A percentile compares a stretch with the other conserved stretches of the same genome.
Evolutionary conservation across 192 early-diverging fungal species (phyloP).

Genomic region (Spinellus fusiger): DNA sequence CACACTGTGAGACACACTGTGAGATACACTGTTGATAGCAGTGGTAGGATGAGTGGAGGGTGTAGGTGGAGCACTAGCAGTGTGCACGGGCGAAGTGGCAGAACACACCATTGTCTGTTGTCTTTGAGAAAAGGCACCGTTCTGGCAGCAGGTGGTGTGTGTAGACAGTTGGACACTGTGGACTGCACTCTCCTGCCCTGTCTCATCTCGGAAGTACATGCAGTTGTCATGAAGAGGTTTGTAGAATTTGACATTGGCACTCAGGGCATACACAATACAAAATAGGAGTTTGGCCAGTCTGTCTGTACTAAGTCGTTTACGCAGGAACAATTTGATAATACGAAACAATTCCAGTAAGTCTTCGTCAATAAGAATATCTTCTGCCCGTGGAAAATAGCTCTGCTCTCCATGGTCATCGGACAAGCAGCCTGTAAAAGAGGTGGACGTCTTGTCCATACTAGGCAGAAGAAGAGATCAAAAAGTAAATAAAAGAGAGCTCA

Average conservation of each 20-base stretch:
- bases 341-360: conserved; percentile 31
- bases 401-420: not conserved
- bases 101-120: too few species aligned
- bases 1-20: not conserved
- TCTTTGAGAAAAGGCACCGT: not conserved
- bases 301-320: conserved; percentile 25
- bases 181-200: not conserved
- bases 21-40: too few species aligned
- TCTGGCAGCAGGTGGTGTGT: not conserved
- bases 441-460: too few species aligned
- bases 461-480: too few species aligned
- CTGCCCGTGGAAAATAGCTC: conserved; percentile 18
- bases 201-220: conserved; percentile 19
- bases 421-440: not conserved
- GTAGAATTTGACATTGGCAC: conserved; percentile 23
- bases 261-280: conserved; percentile 29
- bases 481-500: too few species aligned
- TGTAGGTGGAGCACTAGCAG: too few species aligned
- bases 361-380: conserved; percentile 34
- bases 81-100: too few species aligned
- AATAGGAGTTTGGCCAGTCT: conserved; percentile 28
- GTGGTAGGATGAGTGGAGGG: too few species aligned
- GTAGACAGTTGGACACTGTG: not conserved
- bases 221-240: conserved; percentile 17
- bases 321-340: conserved; percentile 21